Conservation (phyloP, 2,329 filamentous ascomycete genomes). For the Aspergillus uvarum region DNA sequence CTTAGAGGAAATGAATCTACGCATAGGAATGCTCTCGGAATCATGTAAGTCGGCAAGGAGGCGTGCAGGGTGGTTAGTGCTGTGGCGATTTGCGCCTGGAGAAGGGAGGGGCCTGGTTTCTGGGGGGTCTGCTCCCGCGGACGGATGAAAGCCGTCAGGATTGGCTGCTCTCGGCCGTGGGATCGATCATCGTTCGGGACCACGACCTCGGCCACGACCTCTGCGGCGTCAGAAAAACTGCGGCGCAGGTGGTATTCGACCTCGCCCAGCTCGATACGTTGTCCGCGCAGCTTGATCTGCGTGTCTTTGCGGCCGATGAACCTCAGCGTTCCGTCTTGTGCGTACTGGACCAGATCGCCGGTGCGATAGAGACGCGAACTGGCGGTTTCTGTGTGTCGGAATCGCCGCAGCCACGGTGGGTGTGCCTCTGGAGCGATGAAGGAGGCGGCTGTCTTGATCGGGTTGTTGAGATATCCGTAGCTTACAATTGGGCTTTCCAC, state of each 20-base stretch:
- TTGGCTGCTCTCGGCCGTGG: background rate
- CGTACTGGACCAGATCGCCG: conserved; percentile 11
- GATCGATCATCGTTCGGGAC: background rate
- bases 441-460: conserved; percentile 19
- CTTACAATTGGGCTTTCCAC: conserved; percentile 44
- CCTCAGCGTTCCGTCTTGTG: conserved; percentile 1
- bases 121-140: background rate
- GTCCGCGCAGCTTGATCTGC: conserved; percentile 11
- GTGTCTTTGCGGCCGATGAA: conserved; percentile 11
- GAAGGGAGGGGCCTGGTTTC: background rate
- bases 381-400: background rate
- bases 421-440: background rate
- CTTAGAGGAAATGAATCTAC: background rate
- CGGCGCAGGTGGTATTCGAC: conserved; percentile 5
- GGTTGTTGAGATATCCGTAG: conserved; percentile 38
- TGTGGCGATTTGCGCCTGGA: background rate
- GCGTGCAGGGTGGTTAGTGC: background rate
- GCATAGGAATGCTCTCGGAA: background rate
- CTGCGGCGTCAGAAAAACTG: background rate
- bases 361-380: conserved; percentile 5
- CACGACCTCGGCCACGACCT: background rate
- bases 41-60: background rate
- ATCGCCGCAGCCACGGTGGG: background rate
- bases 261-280: conserved; percentile 11
- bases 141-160: background rate